Percentiles rank a stretch among this genome's conserved stretches.
These are phyloP conservation scores for Thelonectria discophora DNA, from an alignment of 2,329 filamentous ascomycete genomes.

Conservation along the genomic window DNA sequence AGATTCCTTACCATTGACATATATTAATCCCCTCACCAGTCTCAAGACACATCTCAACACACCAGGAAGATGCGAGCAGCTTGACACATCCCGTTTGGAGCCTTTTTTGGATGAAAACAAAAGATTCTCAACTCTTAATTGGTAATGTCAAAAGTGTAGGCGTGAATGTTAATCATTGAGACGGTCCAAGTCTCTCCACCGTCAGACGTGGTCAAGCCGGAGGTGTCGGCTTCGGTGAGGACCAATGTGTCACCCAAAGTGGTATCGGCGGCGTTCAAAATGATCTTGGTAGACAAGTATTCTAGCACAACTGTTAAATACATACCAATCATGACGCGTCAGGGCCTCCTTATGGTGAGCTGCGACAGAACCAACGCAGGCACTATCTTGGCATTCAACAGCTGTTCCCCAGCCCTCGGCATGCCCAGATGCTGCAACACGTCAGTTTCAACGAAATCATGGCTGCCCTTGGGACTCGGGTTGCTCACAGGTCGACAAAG, in stretches of 20 bases:
- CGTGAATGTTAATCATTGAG: conserved; percentile 23
- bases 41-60: no score
- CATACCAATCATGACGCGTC: neutral
- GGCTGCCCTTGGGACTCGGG: no score
- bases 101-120: no score
- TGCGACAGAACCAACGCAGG: conserved; percentile 22
- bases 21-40: no score
- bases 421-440: conserved; percentile 21
- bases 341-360: conserved; percentile 19
- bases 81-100: no score
- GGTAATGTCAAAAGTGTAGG: conserved; percentile 25
- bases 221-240: conserved; percentile 25
- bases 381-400: conserved; percentile 32
- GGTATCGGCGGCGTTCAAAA: conserved; percentile 19
- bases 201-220: conserved; percentile 24
- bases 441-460: neutral
- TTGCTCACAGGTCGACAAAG: conserved; percentile 22
- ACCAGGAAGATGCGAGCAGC: no score
- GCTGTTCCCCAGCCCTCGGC: conserved; percentile 32
- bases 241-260: conserved; percentile 22
- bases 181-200: conserved; percentile 32
- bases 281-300: conserved; percentile 27
- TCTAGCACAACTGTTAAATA: conserved; percentile 3
- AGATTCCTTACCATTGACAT: no score
- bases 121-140: neutral